Base-by-base conservation (phyloP, 2,329 filamentous ascomycete species). In the Orbilia quercus region DNA sequence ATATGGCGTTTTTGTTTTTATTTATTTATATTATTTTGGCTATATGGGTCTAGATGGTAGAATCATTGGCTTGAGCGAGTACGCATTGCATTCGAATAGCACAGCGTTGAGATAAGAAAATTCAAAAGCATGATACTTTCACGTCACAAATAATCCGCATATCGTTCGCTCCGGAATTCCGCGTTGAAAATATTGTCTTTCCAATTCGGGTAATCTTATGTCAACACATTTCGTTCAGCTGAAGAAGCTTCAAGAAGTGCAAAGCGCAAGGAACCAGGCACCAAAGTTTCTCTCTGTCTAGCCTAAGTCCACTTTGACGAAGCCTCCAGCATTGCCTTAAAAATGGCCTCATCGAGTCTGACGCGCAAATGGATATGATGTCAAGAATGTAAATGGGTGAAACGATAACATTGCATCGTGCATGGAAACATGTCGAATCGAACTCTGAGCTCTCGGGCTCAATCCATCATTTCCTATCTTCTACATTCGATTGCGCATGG, bases 151-250 rank as follows among this genome's bases (percentile, higher is more conserved):
- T 6, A 42, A 12, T 48, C 14, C 16, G n/a, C 45, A 51, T 16
- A 51, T 47, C 2, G 22, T 28, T 14, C 45, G 6, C 5, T 9
- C 7, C 7, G 7, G n/a, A n/a, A 31, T 18, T 48, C 20, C 31
- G 60, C 16, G 60, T 65, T 65, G 60, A 38, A 9, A n/a, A 2
- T 47, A 50, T 65, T 38, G 60, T 23, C 47, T 55, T 65, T 55
- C 48, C 22, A 6, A 9, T 50, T 50, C n/a, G 20, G 45, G 36
- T 7, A 40, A 40, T 40, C 36, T 16, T 16, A 40, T 40, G n/a
- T 40, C 36, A 40, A 40, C 36, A 40, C 36, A 40, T 7, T 40
- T 12, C 6, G 11, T 40, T 12, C 11, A 40, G n/a, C 11, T 16
- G 36, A 40, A 40, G 36, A 4, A 12, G n/a, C 5, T 12, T 12